Evolutionary conservation across 768 basidiomycete genomes (phyloP), one percentile per base, ranked within the genome.

Genomic region (Suillus variegatus): DNA sequence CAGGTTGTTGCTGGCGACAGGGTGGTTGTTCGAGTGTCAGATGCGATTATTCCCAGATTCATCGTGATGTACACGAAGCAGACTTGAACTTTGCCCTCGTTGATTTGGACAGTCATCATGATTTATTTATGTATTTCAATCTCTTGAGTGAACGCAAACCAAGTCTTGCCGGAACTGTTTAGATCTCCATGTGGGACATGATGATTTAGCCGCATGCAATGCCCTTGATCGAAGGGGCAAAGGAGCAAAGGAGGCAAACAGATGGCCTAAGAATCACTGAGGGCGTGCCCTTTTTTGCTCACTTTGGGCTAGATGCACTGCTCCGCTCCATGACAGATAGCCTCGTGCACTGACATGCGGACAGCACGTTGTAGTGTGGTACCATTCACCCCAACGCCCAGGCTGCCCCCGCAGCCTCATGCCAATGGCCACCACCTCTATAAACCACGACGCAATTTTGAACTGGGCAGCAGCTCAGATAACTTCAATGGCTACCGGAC

Each of bases 41-140:
- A 87, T 70, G 87, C 84, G 7, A 85, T 89, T 49, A 75, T 85
- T 61, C 86, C 88, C 62, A 83, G 79, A 66, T 88, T 83, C 72
- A 75, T 88, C 65, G 78, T 88, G 72, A 82, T 89, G 81, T 89
- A 89, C 68, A 80, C 77, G 38, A 82, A 79, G 68, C 79, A 74
- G 61, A 72, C 36, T 40, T 76, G 67, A 63, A 40, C 10, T 25
- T 4, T n/a, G n/a, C n/a, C n/a, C n/a, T 32, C 18, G 28, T 60
- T 60, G 43, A 28, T 32, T 60, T 60, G 41, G 18, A 60, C 20
- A 3, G n/a, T n/a, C n/a, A n/a, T n/a, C n/a, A n/a, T n/a, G n/a
- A n/a, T n/a, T 20, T 43, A 43, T 60, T 43, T 60, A 60, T 60
- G 28, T 28, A 44, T 43, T 41, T 43, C 41, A 20, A 6, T 58